Percentiles rank a stretch among this genome's conserved stretches.
Evolutionary conservation across 73 alveolate species (phyloP).

Genomic region (Paramecium tetraurelia): DNA sequence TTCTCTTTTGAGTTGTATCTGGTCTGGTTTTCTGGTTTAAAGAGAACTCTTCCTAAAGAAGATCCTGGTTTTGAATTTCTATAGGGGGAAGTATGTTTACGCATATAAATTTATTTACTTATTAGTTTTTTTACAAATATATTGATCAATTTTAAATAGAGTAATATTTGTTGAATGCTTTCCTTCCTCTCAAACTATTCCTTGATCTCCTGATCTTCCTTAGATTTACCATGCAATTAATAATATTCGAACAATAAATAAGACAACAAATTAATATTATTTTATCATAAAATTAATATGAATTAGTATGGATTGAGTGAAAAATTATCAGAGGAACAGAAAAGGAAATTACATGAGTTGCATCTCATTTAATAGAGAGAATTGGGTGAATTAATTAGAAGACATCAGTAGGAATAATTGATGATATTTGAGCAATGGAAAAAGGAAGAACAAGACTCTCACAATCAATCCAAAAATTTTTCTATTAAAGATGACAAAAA

Average conservation of each 20-base stretch:
- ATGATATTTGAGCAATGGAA: background rate
- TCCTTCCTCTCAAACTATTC: background rate
- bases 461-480: background rate
- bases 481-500: background rate
- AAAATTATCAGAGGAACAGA: background rate
- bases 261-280: background rate
- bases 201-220: no score
- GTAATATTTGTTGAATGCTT: background rate
- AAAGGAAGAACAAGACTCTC: background rate
- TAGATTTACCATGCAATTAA: background rate
- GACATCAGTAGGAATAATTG: background rate
- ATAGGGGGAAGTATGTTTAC: background rate
- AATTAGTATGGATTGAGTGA: background rate
- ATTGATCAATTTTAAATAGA: background rate
- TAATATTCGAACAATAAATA: no score
- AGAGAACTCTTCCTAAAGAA: background rate
- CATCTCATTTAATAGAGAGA: background rate
- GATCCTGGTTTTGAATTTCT: slow-evolving; percentile 3
- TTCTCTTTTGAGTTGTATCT: background rate
- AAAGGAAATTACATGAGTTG: slow-evolving; percentile 14
- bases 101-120: background rate
- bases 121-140: background rate
- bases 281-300: background rate
- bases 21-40: background rate
- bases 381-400: background rate